Conservation (phyloP, 495 filamentous ascomycete species). For the Xylaria scruposa region DNA sequence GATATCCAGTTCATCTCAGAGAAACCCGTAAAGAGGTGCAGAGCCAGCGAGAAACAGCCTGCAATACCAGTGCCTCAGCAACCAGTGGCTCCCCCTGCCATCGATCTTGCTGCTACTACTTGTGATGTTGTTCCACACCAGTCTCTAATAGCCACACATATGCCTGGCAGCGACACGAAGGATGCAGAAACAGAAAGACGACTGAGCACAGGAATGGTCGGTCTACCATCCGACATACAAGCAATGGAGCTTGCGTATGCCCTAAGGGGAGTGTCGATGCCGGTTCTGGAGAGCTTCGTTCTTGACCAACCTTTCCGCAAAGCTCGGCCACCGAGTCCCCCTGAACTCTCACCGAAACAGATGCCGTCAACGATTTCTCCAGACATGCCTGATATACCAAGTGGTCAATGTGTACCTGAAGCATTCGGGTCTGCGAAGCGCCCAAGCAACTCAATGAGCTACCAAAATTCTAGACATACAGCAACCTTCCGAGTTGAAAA, state of each 20-base stretch:
- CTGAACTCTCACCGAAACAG: constrained; percentile 44
- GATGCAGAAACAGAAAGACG: constrained; percentile 36
- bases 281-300: constrained; percentile 38
- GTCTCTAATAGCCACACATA: constrained; percentile 5
- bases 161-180: constrained; percentile 15
- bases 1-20: constrained; percentile 55
- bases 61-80: constrained; percentile 8
- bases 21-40: constrained; percentile 50
- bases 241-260: constrained; percentile 33
- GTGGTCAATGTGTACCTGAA: neutral
- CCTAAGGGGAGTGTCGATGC: constrained; percentile 42
- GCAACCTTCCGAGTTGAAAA: constrained; percentile 6
- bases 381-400: constrained; percentile 5
- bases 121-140: constrained; percentile 5
- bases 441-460: neutral
- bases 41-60: constrained; percentile 34
- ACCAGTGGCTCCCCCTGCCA: constrained; percentile 13
- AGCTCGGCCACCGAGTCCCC: constrained; percentile 34
- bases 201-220: constrained; percentile 46
- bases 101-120: neutral
- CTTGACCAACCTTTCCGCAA: constrained; percentile 36
- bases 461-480: constrained; percentile 5
- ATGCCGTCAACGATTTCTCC: constrained; percentile 33
- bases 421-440: neutral
- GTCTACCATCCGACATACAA: constrained; percentile 36